phyloP scores from a whole-genome alignment of 305 asterid species.

The Withania somnifera region DNA sequence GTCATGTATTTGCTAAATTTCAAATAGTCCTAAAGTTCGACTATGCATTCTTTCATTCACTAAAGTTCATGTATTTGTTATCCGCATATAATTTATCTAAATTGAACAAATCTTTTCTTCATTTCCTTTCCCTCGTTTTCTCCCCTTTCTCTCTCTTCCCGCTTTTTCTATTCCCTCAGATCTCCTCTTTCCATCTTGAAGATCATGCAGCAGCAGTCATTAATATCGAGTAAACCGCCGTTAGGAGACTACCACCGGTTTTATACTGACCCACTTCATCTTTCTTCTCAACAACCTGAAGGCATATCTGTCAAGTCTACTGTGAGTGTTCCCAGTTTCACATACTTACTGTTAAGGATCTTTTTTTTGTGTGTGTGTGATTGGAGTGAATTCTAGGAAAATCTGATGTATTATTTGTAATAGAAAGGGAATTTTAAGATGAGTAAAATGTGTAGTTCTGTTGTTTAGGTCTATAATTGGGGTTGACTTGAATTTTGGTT shows the following conservation, averaged over 20 bases:
- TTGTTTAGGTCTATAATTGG: conserved; percentile 11
- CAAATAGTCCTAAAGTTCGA: not conserved
- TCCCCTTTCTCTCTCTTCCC: conserved; percentile 30
- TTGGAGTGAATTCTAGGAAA: not conserved
- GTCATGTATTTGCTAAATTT: not conserved
- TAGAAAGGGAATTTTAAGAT: not conserved
- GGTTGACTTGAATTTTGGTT: not conserved
- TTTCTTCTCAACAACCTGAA: conserved; percentile 34
- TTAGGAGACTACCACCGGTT: conserved; percentile 72
- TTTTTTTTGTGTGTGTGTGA: not conserved
- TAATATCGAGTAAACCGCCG: conserved; percentile 62
- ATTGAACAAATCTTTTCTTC: conserved; percentile 26
- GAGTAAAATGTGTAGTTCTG: not conserved
- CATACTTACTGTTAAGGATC: too few species aligned
- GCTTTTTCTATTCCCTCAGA: conserved; percentile 17
- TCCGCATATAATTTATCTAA: too few species aligned
- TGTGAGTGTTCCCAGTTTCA: conserved; percentile 27
- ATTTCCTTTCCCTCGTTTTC: conserved; percentile 11
- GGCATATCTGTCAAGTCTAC: conserved; percentile 49
- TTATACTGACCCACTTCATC: conserved; percentile 31
- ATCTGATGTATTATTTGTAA: not conserved
- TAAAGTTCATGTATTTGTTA: too few species aligned
- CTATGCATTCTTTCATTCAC: too few species aligned
- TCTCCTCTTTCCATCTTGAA: not conserved
- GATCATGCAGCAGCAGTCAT: conserved; percentile 41